Base-by-base conservation (phyloP, 192 early-diverging fungal species). In the Coemansia sp. region DNA sequence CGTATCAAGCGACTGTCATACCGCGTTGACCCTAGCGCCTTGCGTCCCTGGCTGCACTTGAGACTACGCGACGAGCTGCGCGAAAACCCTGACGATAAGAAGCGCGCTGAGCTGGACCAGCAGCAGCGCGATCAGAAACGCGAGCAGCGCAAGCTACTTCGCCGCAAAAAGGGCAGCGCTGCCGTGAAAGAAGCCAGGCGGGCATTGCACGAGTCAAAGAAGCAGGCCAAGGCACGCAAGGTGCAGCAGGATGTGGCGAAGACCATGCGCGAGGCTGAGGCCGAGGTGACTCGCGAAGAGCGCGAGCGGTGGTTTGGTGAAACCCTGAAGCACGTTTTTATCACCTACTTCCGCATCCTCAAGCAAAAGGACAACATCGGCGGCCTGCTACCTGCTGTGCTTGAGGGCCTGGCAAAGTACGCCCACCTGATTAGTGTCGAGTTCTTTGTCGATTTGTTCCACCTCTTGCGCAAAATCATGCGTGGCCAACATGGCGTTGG, bases 381-480 rank as follows among this genome's bases (percentile, higher is more conserved):
- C 35, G 71, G 67, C n/a, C 78, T 88, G 38, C 59, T 91, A 16
- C 85, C 88, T 16, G 74, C 85, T 6, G 89, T 89, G 10, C 79
- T 89, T 35, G 88, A 89, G 71, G 86, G 90, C 21, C 65, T 68
- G 63, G 77, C 66, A 59, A 84, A 87, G 64, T 98, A 95, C 83
- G 92, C 95, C 11, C 97, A 97, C 76, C 76, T 99, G 37, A 99
- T 99, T 76, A 95, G 91, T 66, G 88, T 99, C 23, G 95, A 99
- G 62, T 96, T 96, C 62, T 99, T 96, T 75, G 83, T 88, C 6
- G 95, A 97, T 75, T 76, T 99, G 67, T 74, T 99, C 45, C 83
- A 88, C 23, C 83, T 92, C 20, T 83, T 99, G 24, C 92, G 93
- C 69, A 87, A 86, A 43, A 93, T 97, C 20, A 90, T 92, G 83